Conservation (phyloP, 2,329 filamentous ascomycete species). For the Daldinia eschscholtzii region DNA sequence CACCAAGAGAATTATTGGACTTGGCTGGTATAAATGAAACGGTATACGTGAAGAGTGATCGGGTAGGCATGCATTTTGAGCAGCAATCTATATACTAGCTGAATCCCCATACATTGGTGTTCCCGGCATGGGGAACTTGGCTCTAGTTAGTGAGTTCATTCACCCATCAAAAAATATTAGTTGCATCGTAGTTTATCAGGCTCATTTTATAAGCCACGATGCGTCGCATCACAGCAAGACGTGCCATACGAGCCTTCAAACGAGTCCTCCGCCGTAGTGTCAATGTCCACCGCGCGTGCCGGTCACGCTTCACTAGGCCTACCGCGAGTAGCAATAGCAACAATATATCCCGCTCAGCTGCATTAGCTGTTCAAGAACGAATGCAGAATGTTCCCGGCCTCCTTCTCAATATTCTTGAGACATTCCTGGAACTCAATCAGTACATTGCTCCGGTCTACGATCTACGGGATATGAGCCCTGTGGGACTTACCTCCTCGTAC, state of each 20-base stretch:
- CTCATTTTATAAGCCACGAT: constrained; percentile 21
- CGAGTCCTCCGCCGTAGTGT: constrained; percentile 37
- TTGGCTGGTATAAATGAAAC: background rate
- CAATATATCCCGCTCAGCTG: background rate
- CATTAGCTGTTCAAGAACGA: constrained; percentile 42
- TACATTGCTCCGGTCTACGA: constrained; percentile 46
- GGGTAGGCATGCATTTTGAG: background rate
- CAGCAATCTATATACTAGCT: background rate
- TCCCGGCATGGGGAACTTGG: background rate
- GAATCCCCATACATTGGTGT: background rate
- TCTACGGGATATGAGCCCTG: constrained; percentile 38
- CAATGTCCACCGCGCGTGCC: constrained; percentile 1
- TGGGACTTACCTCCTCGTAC: constrained; percentile 50
- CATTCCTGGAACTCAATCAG: constrained; percentile 51
- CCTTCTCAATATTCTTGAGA: constrained; percentile 48
- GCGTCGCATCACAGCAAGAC: constrained; percentile 33
- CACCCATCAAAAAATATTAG: background rate
- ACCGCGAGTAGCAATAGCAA: background rate
- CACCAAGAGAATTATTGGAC: background rate
- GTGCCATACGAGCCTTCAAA: constrained; percentile 40
- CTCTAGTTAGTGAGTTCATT: background rate
- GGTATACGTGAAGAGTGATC: background rate
- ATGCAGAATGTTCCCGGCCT: constrained; percentile 48
- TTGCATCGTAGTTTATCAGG: background rate
- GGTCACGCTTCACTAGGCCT: background rate